Base-by-base conservation (phyloP, 225 moss, liverwort and hornwort genomes). In the Sphagnum contortum region DNA sequence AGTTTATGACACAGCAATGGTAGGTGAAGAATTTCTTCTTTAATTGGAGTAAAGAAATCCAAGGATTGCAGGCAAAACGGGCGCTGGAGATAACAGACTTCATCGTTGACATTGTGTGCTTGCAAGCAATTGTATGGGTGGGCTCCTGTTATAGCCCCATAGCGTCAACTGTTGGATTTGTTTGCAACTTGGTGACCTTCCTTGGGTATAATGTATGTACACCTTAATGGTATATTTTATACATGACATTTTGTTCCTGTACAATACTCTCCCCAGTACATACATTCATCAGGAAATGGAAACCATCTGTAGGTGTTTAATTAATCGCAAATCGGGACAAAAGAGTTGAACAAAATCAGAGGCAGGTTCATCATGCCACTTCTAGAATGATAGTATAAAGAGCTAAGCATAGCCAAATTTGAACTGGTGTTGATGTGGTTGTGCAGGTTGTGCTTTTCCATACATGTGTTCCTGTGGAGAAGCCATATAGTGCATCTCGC, bases 41-140 rank as follows among this genome's bases (percentile, higher is more conserved):
- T 1, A 29, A 29, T 29, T 29, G 29, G 29, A 29, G 29, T 29
- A 29, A 29, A 29, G 29, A 29, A 29, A 29, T 29, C 29, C 29
- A 29, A 29, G 29, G 29, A 29, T 29, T 80, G 63, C 64, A 95
- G 94, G 80, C 64, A 55, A 89, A 84, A 70, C 65, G 83, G 55
- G 78, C 83, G 11, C 62, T 95, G 49, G 78, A 77, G 9, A 77
- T 95, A 46, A 89, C 88, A 50, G 86, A 89, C 55, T 80, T 95
- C 69, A 84, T 86, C 3, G 87, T 95, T 0, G 86, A 91, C 61
- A 77, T 95, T 44, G 91, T 88, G 2, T 91, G 86, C 44, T 69
- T 88, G n/a, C 94, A 95, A 82, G 86, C 94, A 2, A 76, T 95
- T 44, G 69, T 95, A 6, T 95, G 91, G 89, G 79, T 89, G 66